Evolutionary conservation across 1,284 basidiomycete species (phyloP), one percentile per base, ranked within the genome.

Genomic region (Rhodotorula sp.): DNA sequence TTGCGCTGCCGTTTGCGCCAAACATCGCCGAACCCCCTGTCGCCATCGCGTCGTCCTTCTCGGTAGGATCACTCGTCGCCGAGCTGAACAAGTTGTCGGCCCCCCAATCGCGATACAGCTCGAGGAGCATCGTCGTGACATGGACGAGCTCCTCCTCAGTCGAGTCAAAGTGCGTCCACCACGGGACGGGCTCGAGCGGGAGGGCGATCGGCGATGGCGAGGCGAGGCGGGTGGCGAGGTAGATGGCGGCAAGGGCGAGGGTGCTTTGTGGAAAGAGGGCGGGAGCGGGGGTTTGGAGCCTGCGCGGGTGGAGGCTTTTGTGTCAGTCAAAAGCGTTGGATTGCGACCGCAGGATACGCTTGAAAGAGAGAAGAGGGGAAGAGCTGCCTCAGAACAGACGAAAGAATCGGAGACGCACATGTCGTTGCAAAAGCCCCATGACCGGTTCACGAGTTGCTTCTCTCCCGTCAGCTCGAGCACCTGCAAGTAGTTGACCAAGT

Each of bases 401-500:
- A 14, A 52, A 20, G 34, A 21, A n/a, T 16, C 51, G 51, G 43
- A 56, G 18, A 60, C 80, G 69, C 71, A 83, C 80, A 81, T 77
- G 70, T 83, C 83, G 73, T 82, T 83, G 47, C 81, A 73, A 69
- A 79, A 80, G 2, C 79, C 79, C 83, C 83, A 83, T 0, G 81
- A 81, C 31, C 72, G 65, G 64, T 80, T 77, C 1, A 79, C 78
- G 5, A 81, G 63, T 26, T 65, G 68, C 5, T 74, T 67, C 58
- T 79, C 71, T 5, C 70, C 69, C 3, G 80, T 74, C 18, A 99
- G 84, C 48, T 92, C 93, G 21, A 99, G 86, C 34, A 97, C 88
- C 71, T 93, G 88, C 75, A 97, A 86, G 81, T 99, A 99, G 83
- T 97, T 98, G 79, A 98, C 90, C 73, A 98, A 87, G 20, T 93